phyloP scores from a whole-genome alignment of 139 green algal genomes.

The Chlamydomonas sphaeroides region DNA sequence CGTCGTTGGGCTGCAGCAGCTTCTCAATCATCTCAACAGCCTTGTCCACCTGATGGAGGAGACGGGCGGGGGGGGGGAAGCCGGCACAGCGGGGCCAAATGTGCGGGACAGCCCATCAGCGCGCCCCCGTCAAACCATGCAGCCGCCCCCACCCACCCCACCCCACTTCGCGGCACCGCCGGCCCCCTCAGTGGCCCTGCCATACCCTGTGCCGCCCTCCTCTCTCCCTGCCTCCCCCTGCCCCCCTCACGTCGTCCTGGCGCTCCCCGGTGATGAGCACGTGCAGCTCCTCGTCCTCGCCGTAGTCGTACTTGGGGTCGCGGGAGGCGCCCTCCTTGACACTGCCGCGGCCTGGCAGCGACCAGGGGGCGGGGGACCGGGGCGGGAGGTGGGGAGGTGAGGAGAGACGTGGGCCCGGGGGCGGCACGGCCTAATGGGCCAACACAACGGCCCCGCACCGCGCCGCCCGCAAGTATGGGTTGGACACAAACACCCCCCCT shows the following conservation, averaged over 20 bases:
- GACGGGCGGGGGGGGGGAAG: background rate
- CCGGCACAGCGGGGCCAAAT: too few relatives aligned
- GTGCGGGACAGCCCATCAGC: too few relatives aligned
- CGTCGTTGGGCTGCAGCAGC: slow-evolving; percentile 88
- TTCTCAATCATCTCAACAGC: slow-evolving; percentile 72
- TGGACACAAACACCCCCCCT: too few relatives aligned
- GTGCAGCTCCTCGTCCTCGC: slow-evolving; percentile 98
- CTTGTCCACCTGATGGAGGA: slow-evolving; percentile 35
- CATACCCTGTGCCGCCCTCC: background rate
- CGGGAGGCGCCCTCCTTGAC: slow-evolving; percentile 66
- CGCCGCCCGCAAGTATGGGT: too few relatives aligned
- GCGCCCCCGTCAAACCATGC: too few relatives aligned
- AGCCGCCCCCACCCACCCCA: too few relatives aligned
- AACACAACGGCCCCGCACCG: too few relatives aligned
- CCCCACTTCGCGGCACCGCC: too few relatives aligned
- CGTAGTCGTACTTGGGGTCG: slow-evolving; percentile 90
- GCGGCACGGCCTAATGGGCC: too few relatives aligned
- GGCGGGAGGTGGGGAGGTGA: background rate
- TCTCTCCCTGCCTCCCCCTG: background rate
- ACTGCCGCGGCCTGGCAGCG: slow-evolving; percentile 43
- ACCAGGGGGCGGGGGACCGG: too few relatives aligned
- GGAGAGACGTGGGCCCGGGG: background rate
- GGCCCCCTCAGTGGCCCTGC: too few relatives aligned
- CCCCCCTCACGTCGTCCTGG: slow-evolving; percentile 71
- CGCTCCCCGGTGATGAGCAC: slow-evolving; percentile 95